Conservation (phyloP, 1,284 basidiomycete species). For the Meripilus lineatus region DNA sequence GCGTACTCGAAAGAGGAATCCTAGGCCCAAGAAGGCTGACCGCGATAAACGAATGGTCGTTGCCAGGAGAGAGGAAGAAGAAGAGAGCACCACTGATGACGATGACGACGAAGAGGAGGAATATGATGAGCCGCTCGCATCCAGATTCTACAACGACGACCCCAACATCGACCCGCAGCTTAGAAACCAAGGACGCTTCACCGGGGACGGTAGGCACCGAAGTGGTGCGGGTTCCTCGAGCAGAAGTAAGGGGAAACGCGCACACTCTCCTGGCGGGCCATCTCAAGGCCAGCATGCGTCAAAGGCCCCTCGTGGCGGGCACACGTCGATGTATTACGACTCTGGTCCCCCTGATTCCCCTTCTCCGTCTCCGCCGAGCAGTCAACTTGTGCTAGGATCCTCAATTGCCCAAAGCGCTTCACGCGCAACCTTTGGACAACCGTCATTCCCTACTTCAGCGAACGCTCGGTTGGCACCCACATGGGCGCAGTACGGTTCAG, state of each 20-base stretch:
- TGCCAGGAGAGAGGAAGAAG: slow-evolving; percentile 3
- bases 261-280: neutral
- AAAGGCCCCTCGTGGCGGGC: no score
- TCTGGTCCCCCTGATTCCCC: neutral
- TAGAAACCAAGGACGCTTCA: neutral
- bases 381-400: no score
- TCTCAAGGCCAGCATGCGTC: no score
- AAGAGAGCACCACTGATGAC: neutral
- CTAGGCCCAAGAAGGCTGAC: slow-evolving; percentile 29
- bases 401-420: no score
- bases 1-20: slow-evolving; percentile 53
- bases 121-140: no score
- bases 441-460: slow-evolving; percentile 1
- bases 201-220: neutral
- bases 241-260: neutral
- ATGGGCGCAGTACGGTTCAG: slow-evolving; percentile 1
- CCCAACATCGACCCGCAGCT: slow-evolving; percentile 9
- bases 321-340: no score
- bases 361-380: neutral
- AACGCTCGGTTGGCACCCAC: neutral
- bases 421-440: slow-evolving; percentile 1
- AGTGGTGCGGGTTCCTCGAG: neutral
- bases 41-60: neutral
- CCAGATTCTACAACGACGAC: slow-evolving; percentile 1
- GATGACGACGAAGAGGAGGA: neutral